Conservation (phyloP, 1,139 yeast genomes). For the Lodderomyces beijingensis region DNA sequence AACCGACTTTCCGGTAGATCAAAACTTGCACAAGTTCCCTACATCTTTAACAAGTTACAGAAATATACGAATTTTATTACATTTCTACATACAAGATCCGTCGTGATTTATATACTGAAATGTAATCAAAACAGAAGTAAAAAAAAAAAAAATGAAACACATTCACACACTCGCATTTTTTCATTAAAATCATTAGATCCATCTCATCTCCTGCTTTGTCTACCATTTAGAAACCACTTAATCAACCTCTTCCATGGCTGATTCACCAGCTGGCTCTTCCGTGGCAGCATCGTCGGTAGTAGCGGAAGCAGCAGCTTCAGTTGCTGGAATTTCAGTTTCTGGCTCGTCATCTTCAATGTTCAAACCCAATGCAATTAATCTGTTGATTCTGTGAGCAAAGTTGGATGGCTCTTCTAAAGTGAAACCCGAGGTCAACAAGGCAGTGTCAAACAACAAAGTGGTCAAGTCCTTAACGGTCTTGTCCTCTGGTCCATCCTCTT, state of each 20-base stretch:
- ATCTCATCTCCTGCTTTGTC: neutral
- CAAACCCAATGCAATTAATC: constrained; percentile 95
- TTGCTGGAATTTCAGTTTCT: constrained; percentile 39
- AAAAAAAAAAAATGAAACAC: neutral
- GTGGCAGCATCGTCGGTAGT: constrained; percentile 32
- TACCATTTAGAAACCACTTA: constrained; percentile 43
- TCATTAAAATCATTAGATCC: too few relatives aligned
- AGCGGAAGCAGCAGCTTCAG: constrained; percentile 46
- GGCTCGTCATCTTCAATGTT: constrained; percentile 91
- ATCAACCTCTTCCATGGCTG: constrained; percentile 99
- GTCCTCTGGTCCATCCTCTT: constrained; percentile 95
- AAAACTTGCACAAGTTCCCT: too few relatives aligned
- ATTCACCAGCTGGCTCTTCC: constrained; percentile 71
- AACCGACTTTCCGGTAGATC: too few relatives aligned
- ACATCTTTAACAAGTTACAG: too few relatives aligned
- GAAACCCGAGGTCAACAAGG: constrained; percentile 98
- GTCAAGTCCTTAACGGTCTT: constrained; percentile 98
- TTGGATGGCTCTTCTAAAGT: constrained; percentile 97
- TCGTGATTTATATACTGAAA: too few relatives aligned
- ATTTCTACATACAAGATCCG: neutral
- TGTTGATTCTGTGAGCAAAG: constrained; percentile 96
- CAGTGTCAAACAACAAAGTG: constrained; percentile 94
- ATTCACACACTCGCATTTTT: neutral
- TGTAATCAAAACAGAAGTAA: too few relatives aligned
- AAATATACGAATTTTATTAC: neutral